phyloP scores from a whole-genome alignment of 192 early-diverging fungal species.

The Funneliformis mosseae region DNA sequence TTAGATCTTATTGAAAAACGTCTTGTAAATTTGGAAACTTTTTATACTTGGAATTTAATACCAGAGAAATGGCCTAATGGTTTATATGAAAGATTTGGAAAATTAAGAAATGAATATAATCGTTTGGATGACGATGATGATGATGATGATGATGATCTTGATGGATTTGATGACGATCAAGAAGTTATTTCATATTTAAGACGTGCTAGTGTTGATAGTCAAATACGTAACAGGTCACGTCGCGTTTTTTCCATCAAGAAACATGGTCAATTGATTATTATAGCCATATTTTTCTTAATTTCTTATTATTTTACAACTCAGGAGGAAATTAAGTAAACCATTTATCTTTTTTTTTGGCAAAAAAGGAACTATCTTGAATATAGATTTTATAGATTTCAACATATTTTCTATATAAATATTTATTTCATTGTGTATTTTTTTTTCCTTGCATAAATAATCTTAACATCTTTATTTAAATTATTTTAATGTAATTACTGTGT shows the following conservation, averaged over 20 bases:
- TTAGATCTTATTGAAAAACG: background rate
- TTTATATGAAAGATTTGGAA: background rate
- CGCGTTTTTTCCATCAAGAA: background rate
- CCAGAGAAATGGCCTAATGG: background rate
- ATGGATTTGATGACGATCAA: background rate
- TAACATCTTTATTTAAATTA: background rate
- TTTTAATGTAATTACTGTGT: slow-evolving; percentile 26
- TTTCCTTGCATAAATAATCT: background rate
- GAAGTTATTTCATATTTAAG: background rate
- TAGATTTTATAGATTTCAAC: background rate
- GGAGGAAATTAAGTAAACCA: background rate
- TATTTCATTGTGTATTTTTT: background rate
- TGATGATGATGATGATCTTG: background rate
- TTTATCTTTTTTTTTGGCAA: background rate
- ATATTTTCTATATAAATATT: background rate
- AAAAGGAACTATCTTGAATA: background rate
- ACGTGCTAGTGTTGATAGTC: background rate
- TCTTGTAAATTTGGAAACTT: slow-evolving; percentile 1
- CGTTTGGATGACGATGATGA: slow-evolving; percentile 1
- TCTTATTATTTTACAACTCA: background rate
- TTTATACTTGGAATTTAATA: background rate
- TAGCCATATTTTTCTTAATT: background rate
- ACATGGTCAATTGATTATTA: background rate
- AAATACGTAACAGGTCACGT: background rate
- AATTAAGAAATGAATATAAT: background rate